These are phyloP conservation scores for Parachaetomium inaequale DNA, from an alignment of 495 filamentous ascomycete genomes.

Conservation along the genomic window DNA sequence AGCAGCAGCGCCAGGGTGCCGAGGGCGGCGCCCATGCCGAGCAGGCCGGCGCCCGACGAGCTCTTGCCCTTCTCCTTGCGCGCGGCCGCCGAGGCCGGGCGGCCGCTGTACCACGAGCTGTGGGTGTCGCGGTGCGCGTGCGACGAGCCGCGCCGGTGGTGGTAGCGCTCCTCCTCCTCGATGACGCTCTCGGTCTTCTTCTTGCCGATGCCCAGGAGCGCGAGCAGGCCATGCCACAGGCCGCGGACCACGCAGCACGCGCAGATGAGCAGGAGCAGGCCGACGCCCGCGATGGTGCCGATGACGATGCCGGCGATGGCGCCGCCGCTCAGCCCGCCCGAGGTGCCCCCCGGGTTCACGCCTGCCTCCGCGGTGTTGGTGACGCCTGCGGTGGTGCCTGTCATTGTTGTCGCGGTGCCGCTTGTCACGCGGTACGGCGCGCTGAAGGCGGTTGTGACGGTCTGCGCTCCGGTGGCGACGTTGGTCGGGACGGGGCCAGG, in stretches of 20 bases:
- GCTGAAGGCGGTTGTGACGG: conserved; percentile 48
- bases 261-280: conserved; percentile 69
- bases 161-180: conserved; percentile 65
- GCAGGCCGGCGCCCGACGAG: conserved; percentile 53
- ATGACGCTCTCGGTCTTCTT: conserved; percentile 56
- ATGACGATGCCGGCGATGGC: conserved; percentile 96
- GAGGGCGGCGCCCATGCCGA: conserved; percentile 60
- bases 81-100: conserved; percentile 50
- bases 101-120: conserved; percentile 63
- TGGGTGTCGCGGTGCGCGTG: conserved; percentile 41
- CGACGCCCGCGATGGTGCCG: conserved; percentile 71
- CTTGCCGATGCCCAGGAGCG: conserved; percentile 60
- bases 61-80: conserved; percentile 49
- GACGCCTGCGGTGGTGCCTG: conserved; percentile 34
- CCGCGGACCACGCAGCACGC: conserved; percentile 69
- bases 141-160: conserved; percentile 51
- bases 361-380: conserved; percentile 43
- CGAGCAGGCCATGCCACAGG: conserved; percentile 59
- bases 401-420: conserved; percentile 41
- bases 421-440: conserved; percentile 71
- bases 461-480: conserved; percentile 32
- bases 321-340: conserved; percentile 64
- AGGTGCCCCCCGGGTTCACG: conserved; percentile 27
- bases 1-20: conserved; percentile 66
- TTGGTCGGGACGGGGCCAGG: conserved; percentile 35